These are phyloP conservation scores for Talaromyces sp. DNA, from an alignment of 2,329 filamentous ascomycete species.

Conservation along the genomic window DNA sequence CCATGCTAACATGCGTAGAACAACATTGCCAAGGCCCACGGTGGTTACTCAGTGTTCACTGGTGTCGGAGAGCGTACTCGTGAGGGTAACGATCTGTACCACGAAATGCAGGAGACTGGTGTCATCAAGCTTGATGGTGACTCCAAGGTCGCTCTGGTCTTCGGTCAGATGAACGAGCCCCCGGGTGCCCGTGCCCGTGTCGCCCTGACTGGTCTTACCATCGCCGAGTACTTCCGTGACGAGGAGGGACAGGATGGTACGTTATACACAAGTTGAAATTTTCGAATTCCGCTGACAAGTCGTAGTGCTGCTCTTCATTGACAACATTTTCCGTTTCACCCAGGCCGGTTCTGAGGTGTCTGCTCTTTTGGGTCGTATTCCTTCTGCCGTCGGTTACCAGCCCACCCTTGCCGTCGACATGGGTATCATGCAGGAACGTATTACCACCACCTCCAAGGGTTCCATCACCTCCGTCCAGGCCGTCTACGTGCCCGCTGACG, in stretches of 20 bases:
- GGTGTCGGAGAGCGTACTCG: constrained; percentile 99
- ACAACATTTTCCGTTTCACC: constrained; percentile 99
- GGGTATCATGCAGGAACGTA: constrained; percentile 99
- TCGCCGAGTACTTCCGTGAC: constrained; percentile 73
- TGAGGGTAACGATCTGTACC: constrained; percentile 99
- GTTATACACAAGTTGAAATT: constrained; percentile 26
- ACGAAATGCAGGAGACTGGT: constrained; percentile 99
- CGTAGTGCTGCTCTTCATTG: constrained; percentile 93
- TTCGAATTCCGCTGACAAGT: background rate
- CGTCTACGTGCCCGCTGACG: constrained; percentile 99
- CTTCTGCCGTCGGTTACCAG: constrained; percentile 99
- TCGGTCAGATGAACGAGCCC: constrained; percentile 99
- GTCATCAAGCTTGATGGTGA: constrained; percentile 99
- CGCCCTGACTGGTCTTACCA: constrained; percentile 76
- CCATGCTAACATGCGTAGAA: constrained; percentile 52
- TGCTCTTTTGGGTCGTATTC: constrained; percentile 97
- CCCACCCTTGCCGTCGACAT: constrained; percentile 97
- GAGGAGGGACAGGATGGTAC: constrained; percentile 80
- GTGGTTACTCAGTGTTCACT: constrained; percentile 99
- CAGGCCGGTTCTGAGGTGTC: constrained; percentile 99
- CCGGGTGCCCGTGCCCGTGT: constrained; percentile 99
- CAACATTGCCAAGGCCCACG: constrained; percentile 99
- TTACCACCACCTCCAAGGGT: constrained; percentile 98
- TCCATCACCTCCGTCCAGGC: constrained; percentile 99
- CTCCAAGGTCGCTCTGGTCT: constrained; percentile 98